phyloP scores from a whole-genome alignment of 2,329 filamentous ascomycete genomes.

The Trichoderma cornu-damae region DNA sequence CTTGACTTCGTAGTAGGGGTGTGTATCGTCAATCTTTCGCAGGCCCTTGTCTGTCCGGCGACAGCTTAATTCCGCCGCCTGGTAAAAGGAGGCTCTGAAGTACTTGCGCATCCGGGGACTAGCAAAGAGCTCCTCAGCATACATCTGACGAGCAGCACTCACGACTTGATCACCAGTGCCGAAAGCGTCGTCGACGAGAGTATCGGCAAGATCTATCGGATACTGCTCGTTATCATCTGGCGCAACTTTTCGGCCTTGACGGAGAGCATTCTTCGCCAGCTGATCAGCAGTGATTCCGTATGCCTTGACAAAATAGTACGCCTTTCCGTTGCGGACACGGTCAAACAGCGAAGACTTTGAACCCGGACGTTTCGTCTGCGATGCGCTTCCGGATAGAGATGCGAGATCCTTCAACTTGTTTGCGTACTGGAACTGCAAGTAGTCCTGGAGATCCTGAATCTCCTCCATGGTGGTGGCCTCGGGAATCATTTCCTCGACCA shows the following conservation, averaged over 20 bases:
- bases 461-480: constrained; percentile 86
- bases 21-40: constrained; percentile 87
- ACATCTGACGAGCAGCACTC: constrained; percentile 76
- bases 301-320: constrained; percentile 76
- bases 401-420: constrained; percentile 76
- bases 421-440: constrained; percentile 90
- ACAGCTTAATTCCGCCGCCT: constrained; percentile 78
- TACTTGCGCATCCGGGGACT: constrained; percentile 87
- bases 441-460: constrained; percentile 92
- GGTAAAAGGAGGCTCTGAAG: constrained; percentile 77
- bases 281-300: constrained; percentile 88
- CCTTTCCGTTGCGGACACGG: constrained; percentile 72
- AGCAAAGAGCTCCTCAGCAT: constrained; percentile 81
- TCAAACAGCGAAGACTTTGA: constrained; percentile 77
- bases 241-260: constrained; percentile 70
- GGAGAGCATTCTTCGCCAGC: constrained; percentile 79
- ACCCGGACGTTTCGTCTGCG: constrained; percentile 74
- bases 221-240: constrained; percentile 77
- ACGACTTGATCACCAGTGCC: constrained; percentile 70
- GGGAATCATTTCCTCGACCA: constrained; percentile 77
- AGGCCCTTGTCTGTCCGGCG: constrained; percentile 89
- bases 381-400: constrained; percentile 55
- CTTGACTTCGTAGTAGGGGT: constrained; percentile 97
- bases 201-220: constrained; percentile 83
- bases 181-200: constrained; percentile 67